Evolutionary conservation across 768 basidiomycete genomes (phyloP).

Genomic region (Gloeopeniophorella convolvens): DNA sequence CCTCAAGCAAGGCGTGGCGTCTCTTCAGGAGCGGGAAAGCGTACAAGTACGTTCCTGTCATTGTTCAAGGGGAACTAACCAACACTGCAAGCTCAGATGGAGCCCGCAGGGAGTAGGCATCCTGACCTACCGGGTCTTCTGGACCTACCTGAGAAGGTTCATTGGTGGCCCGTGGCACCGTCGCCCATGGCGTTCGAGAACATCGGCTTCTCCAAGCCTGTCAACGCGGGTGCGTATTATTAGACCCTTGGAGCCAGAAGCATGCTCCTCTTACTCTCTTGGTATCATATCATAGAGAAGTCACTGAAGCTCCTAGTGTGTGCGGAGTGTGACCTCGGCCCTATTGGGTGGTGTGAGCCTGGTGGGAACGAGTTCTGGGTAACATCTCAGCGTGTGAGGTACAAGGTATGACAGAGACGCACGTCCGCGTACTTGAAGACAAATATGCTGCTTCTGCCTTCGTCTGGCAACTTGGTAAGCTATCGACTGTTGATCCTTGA

Average conservation of each 20-base stretch:
- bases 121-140: slow-evolving; percentile 49
- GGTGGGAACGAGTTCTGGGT: slow-evolving; percentile 77
- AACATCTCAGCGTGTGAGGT: slow-evolving; percentile 61
- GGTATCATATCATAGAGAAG: slow-evolving; percentile 27
- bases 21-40: slow-evolving; percentile 48
- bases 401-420: slow-evolving; percentile 32
- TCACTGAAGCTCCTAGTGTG: slow-evolving; percentile 65
- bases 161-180: slow-evolving; percentile 76
- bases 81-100: slow-evolving; percentile 39
- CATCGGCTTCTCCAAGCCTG: slow-evolving; percentile 67
- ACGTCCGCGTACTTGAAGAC: too few species aligned
- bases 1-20: slow-evolving; percentile 52
- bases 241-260: slow-evolving; percentile 15
- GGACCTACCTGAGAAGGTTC: slow-evolving; percentile 42
- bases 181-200: slow-evolving; percentile 85
- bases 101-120: slow-evolving; percentile 38
- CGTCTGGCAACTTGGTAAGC: too few species aligned
- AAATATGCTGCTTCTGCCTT: too few species aligned
- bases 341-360: slow-evolving; percentile 73
- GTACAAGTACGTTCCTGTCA: slow-evolving; percentile 43
- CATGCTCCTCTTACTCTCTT: slow-evolving; percentile 5
- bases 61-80: neutral
- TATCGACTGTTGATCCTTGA: too few species aligned
- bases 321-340: slow-evolving; percentile 81
- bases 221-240: slow-evolving; percentile 35